Base-by-base conservation (phyloP, 2,329 filamentous ascomycete genomes). In the Hypoxylon sp. region DNA sequence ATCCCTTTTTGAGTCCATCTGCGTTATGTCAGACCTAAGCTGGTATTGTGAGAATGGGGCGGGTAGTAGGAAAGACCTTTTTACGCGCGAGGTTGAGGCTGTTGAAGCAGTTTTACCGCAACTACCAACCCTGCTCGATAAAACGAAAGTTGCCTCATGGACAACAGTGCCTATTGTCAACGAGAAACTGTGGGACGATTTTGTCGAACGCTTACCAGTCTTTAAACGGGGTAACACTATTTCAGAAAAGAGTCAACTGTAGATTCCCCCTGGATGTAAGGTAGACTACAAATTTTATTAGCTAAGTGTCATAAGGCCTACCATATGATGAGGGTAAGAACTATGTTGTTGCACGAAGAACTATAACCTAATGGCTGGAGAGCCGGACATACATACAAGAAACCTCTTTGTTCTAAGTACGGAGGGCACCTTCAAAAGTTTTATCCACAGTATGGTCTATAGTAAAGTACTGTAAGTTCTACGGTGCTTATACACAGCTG, bases 1-100 rank as follows among this genome's bases (percentile, higher is more conserved):
- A 27, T 27, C 24, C 24, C 44, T 48, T 27, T 51, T 60, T 31
- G 46, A 51, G 15, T 60, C 56, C 6, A 51, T 31, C 6, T 60
- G 56, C n/a, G 47, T 60, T 17, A 51, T 60, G 32, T 31, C 46
- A 1, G 24, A 59, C 39, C 17, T 54, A 31, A 37, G 56, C 11
- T 60, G 47, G 56, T 60, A 60, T 11, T 60, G 46, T 35, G 24
- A 42, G 8, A 27, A 44, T 3, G 46, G 13, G 8, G 10, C 3
- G n/a, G 6, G 13, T 27, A 52, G 15, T 15, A 48, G 35, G 21
- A 39, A 60, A 21, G 47, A 51, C 7, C 13, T 52, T 24, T 21
- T 32, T 19, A 24, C 19, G 6, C 35, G 35, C 6, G 47, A 60
- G 6, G 47, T n/a, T 0, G 46, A 60, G 24, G 56, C 35, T n/a